These are phyloP conservation scores for Lyophyllum decastes DNA, from an alignment of 768 basidiomycete genomes.

Conservation along the genomic window DNA sequence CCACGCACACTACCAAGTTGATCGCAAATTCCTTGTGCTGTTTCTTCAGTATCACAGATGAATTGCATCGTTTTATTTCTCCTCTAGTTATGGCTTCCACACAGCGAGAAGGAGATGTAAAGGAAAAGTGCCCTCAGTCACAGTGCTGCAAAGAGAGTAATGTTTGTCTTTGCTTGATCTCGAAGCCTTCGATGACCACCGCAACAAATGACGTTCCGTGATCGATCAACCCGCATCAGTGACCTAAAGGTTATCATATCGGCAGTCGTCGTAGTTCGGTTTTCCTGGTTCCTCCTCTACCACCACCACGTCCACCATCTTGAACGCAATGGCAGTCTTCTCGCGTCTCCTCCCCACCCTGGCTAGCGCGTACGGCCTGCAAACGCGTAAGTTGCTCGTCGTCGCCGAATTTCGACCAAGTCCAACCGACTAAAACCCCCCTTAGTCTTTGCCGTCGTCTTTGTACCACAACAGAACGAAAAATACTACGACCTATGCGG, in stretches of 20 bases:
- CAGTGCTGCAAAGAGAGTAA: not conserved
- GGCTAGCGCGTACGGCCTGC: constrained; percentile 51
- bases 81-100: not conserved
- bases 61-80: not conserved
- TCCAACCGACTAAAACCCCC: not conserved
- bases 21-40: not conserved
- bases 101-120: not conserved
- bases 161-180: not conserved
- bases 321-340: constrained; percentile 42
- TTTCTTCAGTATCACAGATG: not conserved
- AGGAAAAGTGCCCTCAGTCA: too few relatives aligned
- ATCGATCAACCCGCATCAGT: not conserved
- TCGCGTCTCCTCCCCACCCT: constrained; percentile 54
- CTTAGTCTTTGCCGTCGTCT: constrained; percentile 55
- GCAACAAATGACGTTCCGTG: not conserved
- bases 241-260: not conserved
- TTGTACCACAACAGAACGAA: constrained; percentile 67
- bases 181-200: not conserved
- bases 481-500: constrained; percentile 71
- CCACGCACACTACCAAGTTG: not conserved
- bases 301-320: constrained; percentile 11
- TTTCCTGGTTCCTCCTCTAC: not conserved
- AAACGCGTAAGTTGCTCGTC: constrained; percentile 40
- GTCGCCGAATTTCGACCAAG: not conserved
- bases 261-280: not conserved